phyloP scores from a whole-genome alignment of 139 green algal species.

The Pseudopediastrum boryanum region DNA sequence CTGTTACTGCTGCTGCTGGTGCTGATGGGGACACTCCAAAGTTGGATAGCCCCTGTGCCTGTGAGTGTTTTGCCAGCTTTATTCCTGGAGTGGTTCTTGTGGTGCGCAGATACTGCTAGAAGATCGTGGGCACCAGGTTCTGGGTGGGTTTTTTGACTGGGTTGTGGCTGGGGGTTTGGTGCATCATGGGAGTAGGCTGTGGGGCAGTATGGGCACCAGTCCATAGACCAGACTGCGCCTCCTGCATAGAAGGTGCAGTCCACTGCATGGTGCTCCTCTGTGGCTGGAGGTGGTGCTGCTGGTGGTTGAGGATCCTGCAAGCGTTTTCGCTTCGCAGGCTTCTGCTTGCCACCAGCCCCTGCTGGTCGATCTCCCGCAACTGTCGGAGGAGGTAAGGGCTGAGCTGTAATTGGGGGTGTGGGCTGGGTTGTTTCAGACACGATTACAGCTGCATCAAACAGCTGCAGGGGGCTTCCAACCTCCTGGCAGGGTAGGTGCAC shows the following conservation, averaged over 20 bases:
- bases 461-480: too few species aligned
- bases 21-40: constrained; percentile 57
- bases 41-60: constrained; percentile 50
- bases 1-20: not conserved
- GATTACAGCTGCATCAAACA: too few species aligned
- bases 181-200: too few species aligned
- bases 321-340: too few species aligned
- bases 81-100: constrained; percentile 21
- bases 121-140: too few species aligned
- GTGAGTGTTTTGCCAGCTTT: constrained; percentile 19
- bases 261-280: not conserved
- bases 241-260: constrained; percentile 53
- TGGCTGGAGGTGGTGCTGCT: not conserved
- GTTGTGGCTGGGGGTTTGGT: not conserved
- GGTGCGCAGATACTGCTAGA: constrained; percentile 55
- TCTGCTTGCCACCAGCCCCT: too few species aligned
- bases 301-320: not conserved
- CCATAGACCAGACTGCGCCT: constrained; percentile 55
- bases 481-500: too few species aligned
- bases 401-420: too few species aligned
- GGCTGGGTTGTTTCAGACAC: too few species aligned
- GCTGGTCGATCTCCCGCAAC: too few species aligned
- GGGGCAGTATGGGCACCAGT: constrained; percentile 72
- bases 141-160: not conserved
- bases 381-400: too few species aligned